A percentile compares a stretch with the other conserved stretches of the same genome.
Evolutionary conservation across 257 asterid genomes (phyloP).

Genomic region (Capsicum rhomboideum): DNA sequence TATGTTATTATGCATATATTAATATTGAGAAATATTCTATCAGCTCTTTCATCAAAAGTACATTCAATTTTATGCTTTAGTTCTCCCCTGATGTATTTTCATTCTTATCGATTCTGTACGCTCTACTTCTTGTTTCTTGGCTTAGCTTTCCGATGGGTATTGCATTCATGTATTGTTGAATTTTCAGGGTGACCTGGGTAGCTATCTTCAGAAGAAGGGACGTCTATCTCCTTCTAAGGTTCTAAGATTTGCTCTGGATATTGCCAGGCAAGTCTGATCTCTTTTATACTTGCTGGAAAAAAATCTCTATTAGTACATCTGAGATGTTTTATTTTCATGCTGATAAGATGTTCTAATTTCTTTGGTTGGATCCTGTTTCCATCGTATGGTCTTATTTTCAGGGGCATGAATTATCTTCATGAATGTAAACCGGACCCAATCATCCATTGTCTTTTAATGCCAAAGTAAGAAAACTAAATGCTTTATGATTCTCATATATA

Average conservation of each 20-base stretch:
- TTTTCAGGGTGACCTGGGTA: constrained; percentile 73
- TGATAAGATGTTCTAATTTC: not conserved
- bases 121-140: not conserved
- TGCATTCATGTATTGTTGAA: constrained; percentile 5
- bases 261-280: constrained; percentile 62
- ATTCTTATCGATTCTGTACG: not conserved
- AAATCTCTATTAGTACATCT: not conserved
- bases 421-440: constrained; percentile 96
- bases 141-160: not conserved
- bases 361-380: not conserved
- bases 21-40: not conserved
- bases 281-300: not conserved
- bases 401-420: constrained; percentile 98
- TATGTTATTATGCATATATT: not conserved
- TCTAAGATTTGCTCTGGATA: constrained; percentile 77
- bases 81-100: not conserved
- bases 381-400: constrained; percentile 18
- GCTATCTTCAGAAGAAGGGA: constrained; percentile 84
- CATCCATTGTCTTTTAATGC: constrained; percentile 86
- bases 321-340: not conserved
- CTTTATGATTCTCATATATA: constrained; percentile 18
- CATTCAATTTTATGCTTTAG: not conserved
- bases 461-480: constrained; percentile 89
- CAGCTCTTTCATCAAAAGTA: not conserved
- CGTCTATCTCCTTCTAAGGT: constrained; percentile 85